These are phyloP conservation scores for Russula griseocarnosa DNA, from an alignment of 768 basidiomycete species.

Conservation along the genomic window DNA sequence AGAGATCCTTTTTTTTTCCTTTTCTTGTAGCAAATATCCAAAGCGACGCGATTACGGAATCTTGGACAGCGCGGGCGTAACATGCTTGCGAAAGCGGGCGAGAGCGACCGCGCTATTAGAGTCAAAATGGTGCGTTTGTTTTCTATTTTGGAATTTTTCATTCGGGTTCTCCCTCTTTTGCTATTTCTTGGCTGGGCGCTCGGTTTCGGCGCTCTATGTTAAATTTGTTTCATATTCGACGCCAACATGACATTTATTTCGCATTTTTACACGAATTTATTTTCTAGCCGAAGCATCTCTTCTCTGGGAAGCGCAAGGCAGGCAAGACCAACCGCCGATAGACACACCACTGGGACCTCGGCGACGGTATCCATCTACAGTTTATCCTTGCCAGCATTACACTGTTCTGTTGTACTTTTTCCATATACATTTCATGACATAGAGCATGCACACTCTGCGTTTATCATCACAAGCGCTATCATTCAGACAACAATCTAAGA, in stretches of 20 bases:
- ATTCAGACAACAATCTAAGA: constrained; percentile 12
- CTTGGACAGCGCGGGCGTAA: constrained; percentile 85
- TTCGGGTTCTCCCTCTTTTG: not conserved
- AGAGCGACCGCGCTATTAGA: constrained; percentile 78
- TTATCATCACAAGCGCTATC: not conserved
- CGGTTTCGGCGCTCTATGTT: not conserved
- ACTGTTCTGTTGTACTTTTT: not conserved
- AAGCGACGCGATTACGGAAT: constrained; percentile 78
- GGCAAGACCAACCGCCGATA: constrained; percentile 80
- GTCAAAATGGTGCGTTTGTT: constrained; percentile 67
- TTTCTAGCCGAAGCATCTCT: constrained; percentile 78
- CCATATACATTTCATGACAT: not conserved
- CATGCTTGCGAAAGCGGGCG: constrained; percentile 84
- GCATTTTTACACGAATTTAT: constrained; percentile 2
- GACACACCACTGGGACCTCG: constrained; percentile 24
- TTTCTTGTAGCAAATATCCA: constrained; percentile 62
- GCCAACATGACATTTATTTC: constrained; percentile 16
- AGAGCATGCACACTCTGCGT: not conserved
- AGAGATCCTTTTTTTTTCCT: not conserved
- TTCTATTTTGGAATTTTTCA: too few relatives aligned
- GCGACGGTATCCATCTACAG: not conserved
- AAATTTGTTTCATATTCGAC: not conserved
- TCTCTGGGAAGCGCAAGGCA: constrained; percentile 76
- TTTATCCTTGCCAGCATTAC: not conserved
- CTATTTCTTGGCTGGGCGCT: not conserved